These are phyloP conservation scores for Babesia ovata DNA, from an alignment of 169 alveolate species.

Conservation along the genomic window DNA sequence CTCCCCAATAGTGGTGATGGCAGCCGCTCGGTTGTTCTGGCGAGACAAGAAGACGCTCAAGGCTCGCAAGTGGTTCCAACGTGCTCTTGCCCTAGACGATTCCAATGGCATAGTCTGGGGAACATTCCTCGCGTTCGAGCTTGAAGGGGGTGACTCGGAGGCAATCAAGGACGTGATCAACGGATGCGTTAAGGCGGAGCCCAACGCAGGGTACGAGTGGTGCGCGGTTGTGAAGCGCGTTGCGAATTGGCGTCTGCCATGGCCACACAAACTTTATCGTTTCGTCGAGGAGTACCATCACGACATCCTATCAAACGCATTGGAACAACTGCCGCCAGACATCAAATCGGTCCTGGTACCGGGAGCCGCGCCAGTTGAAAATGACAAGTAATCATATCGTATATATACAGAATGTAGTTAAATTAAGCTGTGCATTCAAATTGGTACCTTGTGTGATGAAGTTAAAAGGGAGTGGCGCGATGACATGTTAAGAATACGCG, in stretches of 20 bases:
- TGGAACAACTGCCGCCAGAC: slow-evolving; percentile 37
- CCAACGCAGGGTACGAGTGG: slow-evolving; percentile 84
- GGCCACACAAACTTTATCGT: slow-evolving; percentile 73
- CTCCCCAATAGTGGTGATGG: slow-evolving; percentile 89
- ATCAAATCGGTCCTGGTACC: slow-evolving; percentile 39
- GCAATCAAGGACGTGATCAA: slow-evolving; percentile 77
- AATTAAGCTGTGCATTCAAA: too few species aligned
- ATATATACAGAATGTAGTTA: too few species aligned
- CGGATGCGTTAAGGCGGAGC: slow-evolving; percentile 82
- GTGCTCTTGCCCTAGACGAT: slow-evolving; percentile 88
- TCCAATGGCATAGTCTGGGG: slow-evolving; percentile 96
- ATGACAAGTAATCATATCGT: too few species aligned
- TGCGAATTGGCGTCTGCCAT: slow-evolving; percentile 77
- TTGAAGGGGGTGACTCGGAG: slow-evolving; percentile 82
- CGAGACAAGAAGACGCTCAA: slow-evolving; percentile 88
- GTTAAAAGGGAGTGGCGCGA: too few species aligned
- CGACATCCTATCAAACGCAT: slow-evolving; percentile 15
- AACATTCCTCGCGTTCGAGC: slow-evolving; percentile 89
- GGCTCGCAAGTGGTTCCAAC: slow-evolving; percentile 94
- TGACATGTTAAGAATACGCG: too few species aligned
- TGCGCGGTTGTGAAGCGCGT: slow-evolving; percentile 77
- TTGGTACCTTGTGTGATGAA: too few species aligned
- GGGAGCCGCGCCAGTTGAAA: background rate
- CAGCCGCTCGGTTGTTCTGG: slow-evolving; percentile 92
- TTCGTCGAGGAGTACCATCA: slow-evolving; percentile 53